Evolutionary conservation across 441 rosid genomes (phyloP), one percentile per base, ranked within the genome.

Genomic region (Gossypium schwendimanii): DNA sequence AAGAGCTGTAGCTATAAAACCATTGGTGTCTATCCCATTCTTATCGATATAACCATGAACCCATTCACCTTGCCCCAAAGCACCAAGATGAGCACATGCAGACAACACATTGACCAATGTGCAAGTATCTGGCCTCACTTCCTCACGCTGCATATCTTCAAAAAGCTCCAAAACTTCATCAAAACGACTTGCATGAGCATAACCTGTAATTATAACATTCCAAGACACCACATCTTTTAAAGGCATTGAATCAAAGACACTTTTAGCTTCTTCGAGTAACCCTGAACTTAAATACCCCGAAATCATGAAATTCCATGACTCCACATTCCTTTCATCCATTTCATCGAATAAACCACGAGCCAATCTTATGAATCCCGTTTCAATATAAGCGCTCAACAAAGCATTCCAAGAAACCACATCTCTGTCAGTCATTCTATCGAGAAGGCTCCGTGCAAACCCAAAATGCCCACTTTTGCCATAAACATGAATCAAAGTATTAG

Each of bases 291-390:
- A 72, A 69, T 77, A 85, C 28, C 82, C 83, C 0, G 88, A 83
- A 69, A 85, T 73, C 87, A 87, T 84, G 81, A 81, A 83, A 44
- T 84, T 84, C 89, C 89, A 87, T 33, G 88, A 85, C 74, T 84
- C 87, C 0, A 70, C 62, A 76, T 79, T 81, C 78, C 79, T 75
- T 63, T 79, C 83, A 50, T 74, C 83, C 85, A 81, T 86, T 75
- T 82, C 69, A 73, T 80, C 36, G 63, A 80, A 72, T 65, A 84
- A 71, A 36, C 74, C 11, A 73, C 81, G 66, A 49, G 82, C 78
- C 47, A 64, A 59, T 24, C 69, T 70, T 47, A 73, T 59, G 45
- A 23, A 64, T 4, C 77, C 71, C 50, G 14, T 73, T 20, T 81
- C 79, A 45, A 66, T 67, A 65, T 73, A 81, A 66, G 69, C 74